Percentiles rank a stretch among this genome's conserved stretches.
Conservation (phyloP, 352 stramenopile genomes). For the Aphanomyces astaci region DNA sequence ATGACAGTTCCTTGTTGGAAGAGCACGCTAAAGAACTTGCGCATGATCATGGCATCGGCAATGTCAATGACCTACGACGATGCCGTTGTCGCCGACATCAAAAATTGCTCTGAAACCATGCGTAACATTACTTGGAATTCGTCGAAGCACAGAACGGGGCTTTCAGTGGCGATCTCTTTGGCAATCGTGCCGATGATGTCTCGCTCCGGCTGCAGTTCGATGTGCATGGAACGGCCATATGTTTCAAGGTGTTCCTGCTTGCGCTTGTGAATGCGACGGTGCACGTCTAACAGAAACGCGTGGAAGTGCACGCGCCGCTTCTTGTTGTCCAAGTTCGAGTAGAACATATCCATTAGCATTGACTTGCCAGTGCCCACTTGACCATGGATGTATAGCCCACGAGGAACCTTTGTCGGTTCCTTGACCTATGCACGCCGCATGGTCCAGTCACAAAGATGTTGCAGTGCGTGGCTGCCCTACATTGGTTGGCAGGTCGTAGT, state of each 20-base stretch:
- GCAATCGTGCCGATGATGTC: slow-evolving; percentile 79
- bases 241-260: slow-evolving; percentile 80
- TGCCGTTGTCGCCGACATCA: too few species aligned
- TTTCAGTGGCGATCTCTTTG: slow-evolving; percentile 76
- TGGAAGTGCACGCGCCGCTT: slow-evolving; percentile 96
- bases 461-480: slow-evolving; percentile 21
- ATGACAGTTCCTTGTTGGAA: slow-evolving; percentile 88
- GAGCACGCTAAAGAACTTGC: slow-evolving; percentile 89
- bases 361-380: slow-evolving; percentile 94
- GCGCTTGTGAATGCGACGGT: slow-evolving; percentile 84
- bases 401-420: slow-evolving; percentile 40
- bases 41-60: slow-evolving; percentile 94
- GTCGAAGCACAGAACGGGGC: slow-evolving; percentile 94
- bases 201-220: slow-evolving; percentile 61
- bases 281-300: slow-evolving; percentile 95
- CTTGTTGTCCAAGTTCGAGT: slow-evolving; percentile 45
- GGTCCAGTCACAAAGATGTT: neutral
- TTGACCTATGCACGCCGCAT: slow-evolving; percentile 1
- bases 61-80: slow-evolving; percentile 92
- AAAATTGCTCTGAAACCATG: too few species aligned
- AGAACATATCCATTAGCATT: slow-evolving; percentile 96
- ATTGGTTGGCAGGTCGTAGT: slow-evolving; percentile 39
- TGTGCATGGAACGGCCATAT: slow-evolving; percentile 79
- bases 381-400: slow-evolving; percentile 93
- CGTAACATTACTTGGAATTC: slow-evolving; percentile 87